Base-by-base conservation (phyloP, 1,284 basidiomycete genomes). In the Cutaneotrichosporon sp. region DNA sequence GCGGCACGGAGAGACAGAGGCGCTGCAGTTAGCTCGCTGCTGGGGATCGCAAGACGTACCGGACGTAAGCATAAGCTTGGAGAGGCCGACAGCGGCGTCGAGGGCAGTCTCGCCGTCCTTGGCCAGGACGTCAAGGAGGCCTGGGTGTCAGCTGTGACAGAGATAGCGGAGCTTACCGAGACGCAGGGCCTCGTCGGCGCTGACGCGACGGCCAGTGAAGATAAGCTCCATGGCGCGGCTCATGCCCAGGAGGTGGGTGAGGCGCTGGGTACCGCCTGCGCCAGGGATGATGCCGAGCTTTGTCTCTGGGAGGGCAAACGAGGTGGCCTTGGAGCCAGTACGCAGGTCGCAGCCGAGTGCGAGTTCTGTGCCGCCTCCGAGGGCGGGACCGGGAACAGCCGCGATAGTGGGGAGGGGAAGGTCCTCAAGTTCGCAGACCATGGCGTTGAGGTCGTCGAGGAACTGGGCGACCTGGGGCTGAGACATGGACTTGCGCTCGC, bases 211-310 rank as follows among this genome's bases (percentile, higher is more conserved):
- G 8, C 85, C 86, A 2, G 87, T 88, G 69, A 86, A 91, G 53
- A 93, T 87, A 37, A 93, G 77, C 64, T 92, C 88, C 73, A 96
- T 97, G 7, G 92, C 86, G 69, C 83, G 86, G 38, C 89, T 80
- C 18, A 84, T 72, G 1, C 93, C 92, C 10, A 97, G 75, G 18
- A 96, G 75, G 40, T 89, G 83, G 2, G 89, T 84, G 17, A 88
- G 80, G 34, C 93, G 81, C 66, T 93, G 90, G 1, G 92, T 97
- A 1, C 91, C 91, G 3, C 91, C 90, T n/a, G 90, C 91, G 45
- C 92, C 92, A 13, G 92, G 92, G 52, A 97, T 96, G 60, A 97
- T 96, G 5, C 90, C 92, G 18, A 94, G 79, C 50, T 84, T 81
- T 3, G 84, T 85, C 73, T 93, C 90, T 3, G 90, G 88, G 13